A percentile compares a stretch with the other conserved stretches of the same genome.
Conservation (phyloP, 768 basidiomycete genomes). For the Coprinopsis sp. region DNA sequence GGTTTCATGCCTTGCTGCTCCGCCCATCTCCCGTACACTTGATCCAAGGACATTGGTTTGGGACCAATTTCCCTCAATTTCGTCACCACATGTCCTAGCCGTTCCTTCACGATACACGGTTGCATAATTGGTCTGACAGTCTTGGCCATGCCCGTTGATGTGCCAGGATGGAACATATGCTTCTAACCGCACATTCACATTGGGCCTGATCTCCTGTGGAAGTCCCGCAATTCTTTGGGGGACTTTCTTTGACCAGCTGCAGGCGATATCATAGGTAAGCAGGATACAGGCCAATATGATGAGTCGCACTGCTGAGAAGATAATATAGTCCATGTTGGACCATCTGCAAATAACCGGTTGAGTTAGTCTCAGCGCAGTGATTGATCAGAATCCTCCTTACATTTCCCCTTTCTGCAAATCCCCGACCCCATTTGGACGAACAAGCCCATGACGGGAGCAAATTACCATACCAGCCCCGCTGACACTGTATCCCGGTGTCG, state of each 20-base stretch:
- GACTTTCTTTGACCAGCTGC: slow-evolving; percentile 25
- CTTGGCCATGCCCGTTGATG: slow-evolving; percentile 18
- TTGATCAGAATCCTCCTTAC: slow-evolving; percentile 16
- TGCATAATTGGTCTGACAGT: slow-evolving; percentile 20
- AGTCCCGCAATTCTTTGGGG: slow-evolving; percentile 10
- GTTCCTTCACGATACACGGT: slow-evolving; percentile 20
- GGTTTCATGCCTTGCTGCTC: slow-evolving; percentile 21
- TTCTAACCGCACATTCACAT: not conserved
- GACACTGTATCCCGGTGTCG: slow-evolving; percentile 19
- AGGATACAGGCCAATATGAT: slow-evolving; percentile 11
- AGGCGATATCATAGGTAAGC: slow-evolving; percentile 30
- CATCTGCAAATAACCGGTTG: slow-evolving; percentile 22
- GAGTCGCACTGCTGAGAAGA: slow-evolving; percentile 17
- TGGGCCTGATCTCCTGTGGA: slow-evolving; percentile 10
- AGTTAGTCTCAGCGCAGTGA: slow-evolving; percentile 4
- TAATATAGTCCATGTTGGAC: slow-evolving; percentile 33
- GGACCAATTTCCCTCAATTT: slow-evolving; percentile 27
- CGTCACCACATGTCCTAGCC: slow-evolving; percentile 32
- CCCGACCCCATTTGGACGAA: slow-evolving; percentile 20
- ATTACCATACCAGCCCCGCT: slow-evolving; percentile 21
- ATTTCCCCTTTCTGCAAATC: slow-evolving; percentile 29
- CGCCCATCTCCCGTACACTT: slow-evolving; percentile 34
- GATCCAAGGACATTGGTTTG: slow-evolving; percentile 20
- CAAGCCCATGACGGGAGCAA: slow-evolving; percentile 22
- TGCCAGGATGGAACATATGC: slow-evolving; percentile 25